Conservation (phyloP, 1,284 basidiomycete genomes). For the Cutaneotrichosporon sp. region DNA sequence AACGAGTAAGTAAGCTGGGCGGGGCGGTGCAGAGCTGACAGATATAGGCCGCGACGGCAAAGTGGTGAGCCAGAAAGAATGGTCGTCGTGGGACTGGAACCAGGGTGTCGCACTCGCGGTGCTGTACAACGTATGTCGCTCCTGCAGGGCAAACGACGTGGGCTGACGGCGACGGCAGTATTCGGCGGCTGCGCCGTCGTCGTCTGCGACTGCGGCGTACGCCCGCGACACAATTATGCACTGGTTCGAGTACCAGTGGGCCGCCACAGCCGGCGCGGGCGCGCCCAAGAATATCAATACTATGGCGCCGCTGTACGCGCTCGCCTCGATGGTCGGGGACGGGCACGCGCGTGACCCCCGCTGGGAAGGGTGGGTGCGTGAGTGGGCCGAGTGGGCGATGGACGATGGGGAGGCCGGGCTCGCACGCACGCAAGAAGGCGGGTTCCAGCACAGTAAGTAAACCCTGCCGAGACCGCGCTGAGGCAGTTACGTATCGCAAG, state of each 20-base stretch:
- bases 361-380: conserved; percentile 43
- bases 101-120: conserved; percentile 46
- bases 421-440: conserved; percentile 53
- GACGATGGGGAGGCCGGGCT: conserved; percentile 49
- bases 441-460: conserved; percentile 53
- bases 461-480: conserved; percentile 48
- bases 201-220: conserved; percentile 42
- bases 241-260: conserved; percentile 55
- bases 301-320: conserved; percentile 56
- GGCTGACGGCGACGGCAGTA: conserved; percentile 7
- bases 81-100: conserved; percentile 60
- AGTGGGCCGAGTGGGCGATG: conserved; percentile 61
- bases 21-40: not conserved
- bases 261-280: conserved; percentile 43
- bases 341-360: conserved; percentile 3
- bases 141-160: not conserved
- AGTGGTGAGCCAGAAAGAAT: conserved; percentile 59
- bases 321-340: conserved; percentile 49
- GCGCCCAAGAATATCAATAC: conserved; percentile 61
- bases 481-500: conserved; percentile 4
- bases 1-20: not conserved
- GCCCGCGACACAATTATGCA: conserved; percentile 49
- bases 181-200: conserved; percentile 20
- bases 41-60: conserved; percentile 53
- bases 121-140: not conserved